Evolutionary conservation across 2,329 filamentous ascomycete genomes (phyloP).

Genomic region (Phialophora expanda): DNA sequence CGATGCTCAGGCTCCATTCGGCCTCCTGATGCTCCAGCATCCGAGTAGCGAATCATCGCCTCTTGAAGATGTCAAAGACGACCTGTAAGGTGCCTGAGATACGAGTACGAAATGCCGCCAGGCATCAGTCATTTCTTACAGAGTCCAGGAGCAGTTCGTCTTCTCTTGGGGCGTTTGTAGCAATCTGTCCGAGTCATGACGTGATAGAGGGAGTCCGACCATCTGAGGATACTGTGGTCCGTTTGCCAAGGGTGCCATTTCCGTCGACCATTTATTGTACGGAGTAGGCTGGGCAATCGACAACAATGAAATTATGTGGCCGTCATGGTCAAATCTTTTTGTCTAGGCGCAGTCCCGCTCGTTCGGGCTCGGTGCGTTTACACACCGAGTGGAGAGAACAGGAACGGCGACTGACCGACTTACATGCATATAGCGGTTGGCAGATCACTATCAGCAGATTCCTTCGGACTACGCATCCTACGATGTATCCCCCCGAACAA

Average conservation of each 20-base stretch:
- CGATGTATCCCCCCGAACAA: background rate
- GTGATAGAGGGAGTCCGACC: background rate
- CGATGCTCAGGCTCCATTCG: constrained; percentile 5
- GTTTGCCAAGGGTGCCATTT: background rate
- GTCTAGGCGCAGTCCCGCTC: background rate
- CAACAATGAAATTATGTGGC: no score
- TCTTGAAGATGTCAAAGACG: background rate
- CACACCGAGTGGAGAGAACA: background rate
- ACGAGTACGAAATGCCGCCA: constrained; percentile 2
- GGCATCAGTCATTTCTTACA: background rate
- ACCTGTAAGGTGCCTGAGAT: background rate
- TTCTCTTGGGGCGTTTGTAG: background rate
- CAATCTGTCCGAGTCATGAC: background rate
- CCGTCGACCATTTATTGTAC: background rate
- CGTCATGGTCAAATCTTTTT: background rate
- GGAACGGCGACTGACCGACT: background rate
- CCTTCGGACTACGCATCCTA: background rate
- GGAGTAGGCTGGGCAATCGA: no score
- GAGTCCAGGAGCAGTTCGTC: background rate
- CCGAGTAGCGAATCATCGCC: constrained; percentile 7
- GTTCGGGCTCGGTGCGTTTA: background rate
- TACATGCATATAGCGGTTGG: background rate
- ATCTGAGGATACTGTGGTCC: background rate
- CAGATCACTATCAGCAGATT: background rate
- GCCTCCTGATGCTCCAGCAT: constrained; percentile 3